Base-by-base conservation (phyloP, 148 eudicot genomes). In the Vaccinium corymbosum region DNA sequence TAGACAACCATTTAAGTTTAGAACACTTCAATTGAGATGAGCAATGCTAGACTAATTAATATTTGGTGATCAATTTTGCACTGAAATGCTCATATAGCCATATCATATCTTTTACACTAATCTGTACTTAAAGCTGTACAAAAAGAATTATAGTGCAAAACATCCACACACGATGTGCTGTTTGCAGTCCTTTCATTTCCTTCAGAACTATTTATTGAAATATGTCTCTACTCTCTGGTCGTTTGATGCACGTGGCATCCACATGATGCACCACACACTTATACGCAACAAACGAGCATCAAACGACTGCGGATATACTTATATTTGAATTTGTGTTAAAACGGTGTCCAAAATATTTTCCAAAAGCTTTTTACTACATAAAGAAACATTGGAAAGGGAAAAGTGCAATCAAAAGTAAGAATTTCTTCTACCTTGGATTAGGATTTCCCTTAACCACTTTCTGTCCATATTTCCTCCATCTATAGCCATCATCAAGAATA, bases 391-490 rank as follows among this genome's bases (percentile, higher is more conserved):
- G 14, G 73, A 22, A 64, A 49, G 27, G 22, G 19, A 20, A 62
- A 64, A 16, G 20, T 8, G 27, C 7, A 72, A 79, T 17, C 29
- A 35, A 32, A 27, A 32, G 6, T 6, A 9, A 49, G 19, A 12
- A 46, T 52, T 52, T 52, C 2, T 4, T 27, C 4, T 83, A 94
- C 97, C 97, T 94, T 86, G 97, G 95, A 82, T 92, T 94, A 81
- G 95, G 94, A 86, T 92, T 94, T 76, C 94, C 95, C 86, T 92
- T 92, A 5, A 94, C 95, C 35, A 94, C 97, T 51, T 92, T 94
- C 83, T 92, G 97, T n/a, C 97, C 95, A 85, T 94, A 94, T 83
- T 94, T 94, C 80, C 97, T 94, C 97, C 97, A 94, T 85, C 95
- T 90, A 84, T 91, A 94, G 16, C 94, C 97, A 90, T 94, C 95